Percentiles rank a stretch among this genome's conserved stretches.
These are phyloP conservation scores for Zanthoxylum bungeanum DNA, from an alignment of 345 rosid species.

Conservation along the genomic window DNA sequence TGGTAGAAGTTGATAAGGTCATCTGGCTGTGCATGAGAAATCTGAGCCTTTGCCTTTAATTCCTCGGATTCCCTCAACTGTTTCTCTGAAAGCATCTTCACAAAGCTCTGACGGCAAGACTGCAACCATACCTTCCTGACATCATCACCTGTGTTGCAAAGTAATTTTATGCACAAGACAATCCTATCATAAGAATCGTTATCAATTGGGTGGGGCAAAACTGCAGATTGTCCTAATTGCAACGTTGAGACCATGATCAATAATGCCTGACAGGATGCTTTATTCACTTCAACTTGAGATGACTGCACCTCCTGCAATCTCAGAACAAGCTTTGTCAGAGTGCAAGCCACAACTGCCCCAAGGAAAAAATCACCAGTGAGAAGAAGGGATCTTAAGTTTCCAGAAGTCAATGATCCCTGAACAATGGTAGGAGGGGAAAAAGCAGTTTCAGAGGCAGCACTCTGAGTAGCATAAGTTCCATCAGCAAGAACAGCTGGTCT, in stretches of 20 bases:
- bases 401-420: constrained; percentile 71
- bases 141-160: constrained; percentile 80
- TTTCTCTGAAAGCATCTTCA: constrained; percentile 93
- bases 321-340: constrained; percentile 83
- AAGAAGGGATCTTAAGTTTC: constrained; percentile 84
- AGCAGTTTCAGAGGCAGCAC: constrained; percentile 91
- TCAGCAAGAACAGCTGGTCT: constrained; percentile 89
- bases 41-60: constrained; percentile 87
- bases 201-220: constrained; percentile 91
- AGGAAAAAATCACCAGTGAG: constrained; percentile 97
- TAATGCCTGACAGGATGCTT: constrained; percentile 57
- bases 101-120: constrained; percentile 90
- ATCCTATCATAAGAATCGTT: constrained; percentile 89
- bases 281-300: constrained; percentile 72
- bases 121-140: constrained; percentile 84
- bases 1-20: constrained; percentile 98
- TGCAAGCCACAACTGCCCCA: constrained; percentile 95
- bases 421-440: constrained; percentile 73
- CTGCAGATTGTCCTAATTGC: constrained; percentile 90
- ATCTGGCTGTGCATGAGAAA: constrained; percentile 94
- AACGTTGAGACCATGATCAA: constrained; percentile 89
- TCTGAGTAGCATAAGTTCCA: constrained; percentile 89
- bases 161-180: constrained; percentile 69
- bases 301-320: constrained; percentile 95
- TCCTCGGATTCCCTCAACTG: constrained; percentile 84